Base-by-base conservation (phyloP, 1,139 yeast species). In the Lodderomyces orthopsilosis region DNA sequence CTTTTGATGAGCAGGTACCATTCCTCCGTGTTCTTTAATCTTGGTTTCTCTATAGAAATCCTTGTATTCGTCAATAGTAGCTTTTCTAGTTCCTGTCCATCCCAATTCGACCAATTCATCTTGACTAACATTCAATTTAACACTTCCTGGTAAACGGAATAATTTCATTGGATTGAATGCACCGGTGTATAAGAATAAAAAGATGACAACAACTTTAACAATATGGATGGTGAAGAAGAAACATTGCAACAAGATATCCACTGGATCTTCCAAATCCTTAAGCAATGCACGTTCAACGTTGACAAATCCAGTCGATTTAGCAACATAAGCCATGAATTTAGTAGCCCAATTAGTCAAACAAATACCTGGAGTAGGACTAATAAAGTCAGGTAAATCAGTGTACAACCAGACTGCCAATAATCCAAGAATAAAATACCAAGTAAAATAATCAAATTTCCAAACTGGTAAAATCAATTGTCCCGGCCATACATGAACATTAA, bases 321-420 rank as follows among this genome's bases (percentile, higher is more conserved):
- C 71, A 6, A 73, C 41, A 34, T 51, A 51, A 22, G 73, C 65
- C 18, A 71, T 51, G 9, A 61, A 26, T 51, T 66, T 63, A 34
- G 81, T 68, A 22, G 81, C 50, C 52, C 83, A 80, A 57, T 82
- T 82, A n/a, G 95, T 85, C 46, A 89, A 70, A 51, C 93, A 85
- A 46, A 82, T 75, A 23, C 97, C 97, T 0, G 98, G 98, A 3
- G 98, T 91, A 41, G 97, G 97, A 35, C 91, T 79, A 45, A 89
- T 71, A 54, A 74, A 77, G 58, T 89, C 96, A 1, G 98, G 98
- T 59, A 93, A 74, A 65, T 93, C 98, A 3, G 95, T 82, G 63
- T 91, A 93, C 49, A 93, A 75, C 98, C 98, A 93, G 15, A 66
- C 66, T 12, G 75, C 43, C 56, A 90, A 68, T 6, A 74, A 48